Evolutionary conservation across 2,329 filamentous ascomycete genomes (phyloP).

Genomic region (Trichoderma pleuroti): DNA sequence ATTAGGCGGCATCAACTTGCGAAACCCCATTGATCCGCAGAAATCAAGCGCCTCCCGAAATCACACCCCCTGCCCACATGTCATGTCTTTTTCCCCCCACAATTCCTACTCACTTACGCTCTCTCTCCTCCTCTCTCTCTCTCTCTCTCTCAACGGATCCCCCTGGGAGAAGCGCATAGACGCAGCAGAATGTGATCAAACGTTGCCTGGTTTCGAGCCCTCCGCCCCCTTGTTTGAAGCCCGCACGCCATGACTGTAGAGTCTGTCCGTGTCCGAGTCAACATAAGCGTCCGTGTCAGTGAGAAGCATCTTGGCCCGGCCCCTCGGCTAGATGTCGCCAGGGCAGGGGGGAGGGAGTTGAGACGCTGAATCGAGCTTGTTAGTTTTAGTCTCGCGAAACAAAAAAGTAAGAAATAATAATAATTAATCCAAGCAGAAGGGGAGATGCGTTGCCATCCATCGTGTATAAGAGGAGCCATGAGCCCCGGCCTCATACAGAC

Average conservation of each 20-base stretch:
- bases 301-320: neutral
- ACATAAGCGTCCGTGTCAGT: neutral
- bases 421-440: neutral
- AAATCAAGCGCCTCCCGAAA: constrained; percentile 5
- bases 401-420: neutral
- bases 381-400: constrained; percentile 1
- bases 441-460: neutral
- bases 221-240: neutral
- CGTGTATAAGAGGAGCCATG: constrained; percentile 6
- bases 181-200: neutral
- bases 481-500: neutral
- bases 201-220: constrained; percentile 2
- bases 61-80: neutral
- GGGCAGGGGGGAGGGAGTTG: neutral
- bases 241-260: neutral
- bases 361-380: neutral
- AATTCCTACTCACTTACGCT: too few relatives aligned
- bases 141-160: neutral
- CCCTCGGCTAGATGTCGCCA: neutral
- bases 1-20: constrained; percentile 4
- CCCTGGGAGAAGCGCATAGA: neutral
- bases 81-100: neutral
- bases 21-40: constrained; percentile 10
- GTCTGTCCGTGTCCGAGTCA: neutral
- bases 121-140: neutral